Conservation (phyloP, 768 basidiomycete species). For the Podaxis carcinomalis region DNA sequence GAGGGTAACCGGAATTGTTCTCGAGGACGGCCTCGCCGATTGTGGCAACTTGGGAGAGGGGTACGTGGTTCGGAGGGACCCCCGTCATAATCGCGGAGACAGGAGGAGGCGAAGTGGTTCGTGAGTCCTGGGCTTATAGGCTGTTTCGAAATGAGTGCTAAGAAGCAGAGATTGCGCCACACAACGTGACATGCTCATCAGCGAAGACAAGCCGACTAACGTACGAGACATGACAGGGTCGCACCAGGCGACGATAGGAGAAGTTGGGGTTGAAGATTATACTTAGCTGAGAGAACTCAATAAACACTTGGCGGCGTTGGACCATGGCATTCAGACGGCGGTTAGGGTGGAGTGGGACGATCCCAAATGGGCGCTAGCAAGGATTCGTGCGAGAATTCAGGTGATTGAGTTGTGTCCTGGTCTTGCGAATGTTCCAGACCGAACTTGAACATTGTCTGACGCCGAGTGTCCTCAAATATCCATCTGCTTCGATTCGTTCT, state of each 20-base stretch:
- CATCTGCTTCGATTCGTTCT: not conserved
- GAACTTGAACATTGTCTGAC: not conserved
- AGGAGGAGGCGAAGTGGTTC: not conserved
- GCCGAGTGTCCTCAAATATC: not conserved
- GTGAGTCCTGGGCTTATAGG: not conserved
- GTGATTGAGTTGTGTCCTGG: too few relatives aligned
- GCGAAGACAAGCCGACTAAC: too few relatives aligned
- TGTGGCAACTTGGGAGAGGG: not conserved
- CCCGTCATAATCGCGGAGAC: not conserved
- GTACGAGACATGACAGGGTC: too few relatives aligned
- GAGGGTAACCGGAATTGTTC: not conserved
- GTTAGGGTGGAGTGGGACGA: too few relatives aligned
- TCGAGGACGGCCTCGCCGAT: not conserved
- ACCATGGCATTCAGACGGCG: too few relatives aligned
- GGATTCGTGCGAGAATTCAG: too few relatives aligned
- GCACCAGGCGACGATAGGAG: too few relatives aligned
- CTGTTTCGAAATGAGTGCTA: not conserved
- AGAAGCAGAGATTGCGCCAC: not conserved
- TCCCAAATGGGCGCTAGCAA: too few relatives aligned
- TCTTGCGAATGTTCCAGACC: too few relatives aligned
- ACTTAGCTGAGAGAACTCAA: too few relatives aligned
- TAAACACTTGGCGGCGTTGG: too few relatives aligned
- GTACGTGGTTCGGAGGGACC: not conserved
- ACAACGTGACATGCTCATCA: not conserved
- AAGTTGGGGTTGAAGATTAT: too few relatives aligned